phyloP scores from a whole-genome alignment of 2,329 filamentous ascomycete species.

The Hypoxylon rubiginosum region DNA sequence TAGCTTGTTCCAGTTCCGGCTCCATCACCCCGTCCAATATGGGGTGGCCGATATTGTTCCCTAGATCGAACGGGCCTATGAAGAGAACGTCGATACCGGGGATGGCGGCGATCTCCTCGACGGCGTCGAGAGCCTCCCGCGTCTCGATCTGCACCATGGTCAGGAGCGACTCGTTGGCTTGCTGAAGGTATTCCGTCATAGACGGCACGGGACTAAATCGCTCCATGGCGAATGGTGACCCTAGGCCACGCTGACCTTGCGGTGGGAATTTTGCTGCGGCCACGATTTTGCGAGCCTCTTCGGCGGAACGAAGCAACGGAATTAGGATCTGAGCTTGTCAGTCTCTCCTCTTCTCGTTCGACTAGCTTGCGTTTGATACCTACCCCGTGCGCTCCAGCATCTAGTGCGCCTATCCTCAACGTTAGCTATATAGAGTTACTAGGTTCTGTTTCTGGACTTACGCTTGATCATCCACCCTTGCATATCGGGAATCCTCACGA shows the following conservation, averaged over 20 bases:
- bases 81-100: constrained; percentile 74
- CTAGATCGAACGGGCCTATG: constrained; percentile 76
- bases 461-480: constrained; percentile 70
- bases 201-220: constrained; percentile 62
- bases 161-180: constrained; percentile 69
- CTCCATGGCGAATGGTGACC: constrained; percentile 67
- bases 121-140: constrained; percentile 68
- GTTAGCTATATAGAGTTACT: constrained; percentile 37
- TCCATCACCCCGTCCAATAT: constrained; percentile 72
- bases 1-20: constrained; percentile 70
- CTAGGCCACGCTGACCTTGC: constrained; percentile 66
- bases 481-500: constrained; percentile 70
- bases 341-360: constrained; percentile 7
- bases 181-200: constrained; percentile 68
- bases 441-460: constrained; percentile 52
- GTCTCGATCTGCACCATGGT: constrained; percentile 79
- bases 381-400: constrained; percentile 70
- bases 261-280: constrained; percentile 69
- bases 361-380: constrained; percentile 32
- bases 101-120: constrained; percentile 73
- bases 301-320: constrained; percentile 66
- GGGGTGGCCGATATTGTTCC: constrained; percentile 72
- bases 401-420: constrained; percentile 62
- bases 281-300: constrained; percentile 66
- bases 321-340: constrained; percentile 59